These are phyloP conservation scores for Phialophora chinensis DNA, from an alignment of 2,329 filamentous ascomycete genomes.

Conservation along the genomic window DNA sequence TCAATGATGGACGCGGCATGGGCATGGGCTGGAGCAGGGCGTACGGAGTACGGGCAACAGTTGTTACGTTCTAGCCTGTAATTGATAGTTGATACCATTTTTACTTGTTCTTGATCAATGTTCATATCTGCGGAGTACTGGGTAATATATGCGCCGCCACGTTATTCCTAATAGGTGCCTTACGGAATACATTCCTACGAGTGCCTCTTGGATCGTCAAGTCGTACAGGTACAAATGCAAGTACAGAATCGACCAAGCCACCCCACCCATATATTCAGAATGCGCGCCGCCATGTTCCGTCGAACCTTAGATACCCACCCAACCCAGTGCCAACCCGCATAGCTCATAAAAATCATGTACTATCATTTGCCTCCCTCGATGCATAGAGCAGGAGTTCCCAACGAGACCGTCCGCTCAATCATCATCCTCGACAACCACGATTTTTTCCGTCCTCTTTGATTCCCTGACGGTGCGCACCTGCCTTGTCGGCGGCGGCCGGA, in stretches of 20 bases:
- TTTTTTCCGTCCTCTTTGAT: conserved; percentile 59
- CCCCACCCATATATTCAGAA: not conserved
- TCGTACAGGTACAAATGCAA: not conserved
- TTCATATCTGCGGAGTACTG: not conserved
- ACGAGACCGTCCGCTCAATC: conserved; percentile 8
- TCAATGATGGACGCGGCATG: not conserved
- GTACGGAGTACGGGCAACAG: not conserved
- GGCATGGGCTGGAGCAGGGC: not conserved
- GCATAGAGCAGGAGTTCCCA: not conserved
- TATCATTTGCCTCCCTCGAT: not conserved
- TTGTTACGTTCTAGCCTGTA: not conserved
- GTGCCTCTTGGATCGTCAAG: not conserved
- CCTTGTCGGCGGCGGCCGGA: conserved; percentile 50
- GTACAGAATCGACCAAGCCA: not conserved
- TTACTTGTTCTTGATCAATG: not conserved
- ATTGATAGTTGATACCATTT: not conserved
- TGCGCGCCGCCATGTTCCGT: not conserved
- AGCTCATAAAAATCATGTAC: not conserved
- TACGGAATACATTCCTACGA: not conserved
- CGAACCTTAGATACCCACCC: not conserved
- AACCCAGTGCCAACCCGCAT: not conserved
- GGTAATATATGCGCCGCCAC: not conserved
- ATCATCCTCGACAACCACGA: conserved; percentile 40
- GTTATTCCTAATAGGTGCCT: not conserved
- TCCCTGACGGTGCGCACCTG: conserved; percentile 65